A percentile compares a stretch with the other conserved stretches of the same genome.
phyloP scores from a whole-genome alignment of 345 rosid species.

The Gynandropsis gynandra region DNA sequence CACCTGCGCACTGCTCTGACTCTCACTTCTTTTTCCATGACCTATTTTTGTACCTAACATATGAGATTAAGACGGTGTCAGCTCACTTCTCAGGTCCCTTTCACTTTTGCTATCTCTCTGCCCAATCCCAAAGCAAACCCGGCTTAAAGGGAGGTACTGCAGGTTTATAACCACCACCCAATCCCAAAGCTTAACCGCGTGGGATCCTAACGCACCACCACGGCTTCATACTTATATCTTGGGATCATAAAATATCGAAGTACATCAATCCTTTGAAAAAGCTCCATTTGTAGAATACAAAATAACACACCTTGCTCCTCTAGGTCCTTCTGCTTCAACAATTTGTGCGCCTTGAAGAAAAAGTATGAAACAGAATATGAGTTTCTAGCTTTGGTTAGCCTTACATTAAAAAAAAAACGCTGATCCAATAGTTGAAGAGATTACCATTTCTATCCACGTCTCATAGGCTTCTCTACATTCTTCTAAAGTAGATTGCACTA shows the following conservation, averaged over 20 bases:
- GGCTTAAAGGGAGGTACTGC: too few species aligned
- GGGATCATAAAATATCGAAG: neutral
- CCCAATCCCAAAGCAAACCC: too few species aligned
- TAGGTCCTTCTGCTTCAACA: slow-evolving; percentile 61
- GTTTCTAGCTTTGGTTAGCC: slow-evolving; percentile 8
- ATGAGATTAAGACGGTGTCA: too few species aligned
- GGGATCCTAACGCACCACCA: too few species aligned
- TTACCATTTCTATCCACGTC: slow-evolving; percentile 67
- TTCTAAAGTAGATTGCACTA: slow-evolving; percentile 82
- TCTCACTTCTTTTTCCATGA: too few species aligned
- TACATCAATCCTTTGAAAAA: neutral
- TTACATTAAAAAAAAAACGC: slow-evolving; percentile 8
- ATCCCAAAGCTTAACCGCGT: too few species aligned
- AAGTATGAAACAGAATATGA: neutral
- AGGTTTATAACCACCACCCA: too few species aligned
- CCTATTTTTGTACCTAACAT: too few species aligned
- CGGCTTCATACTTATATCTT: neutral
- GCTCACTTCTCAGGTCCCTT: too few species aligned
- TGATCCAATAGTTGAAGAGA: neutral
- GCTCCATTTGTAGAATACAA: slow-evolving; percentile 8
- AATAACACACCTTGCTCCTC: slow-evolving; percentile 36
- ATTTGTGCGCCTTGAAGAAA: slow-evolving; percentile 58
- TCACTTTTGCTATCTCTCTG: too few species aligned
- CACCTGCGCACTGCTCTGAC: too few species aligned
- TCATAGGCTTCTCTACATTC: slow-evolving; percentile 83